Conservation (phyloP, 352 stramenopile genomes). For the Phytopythium kandeliae region DNA sequence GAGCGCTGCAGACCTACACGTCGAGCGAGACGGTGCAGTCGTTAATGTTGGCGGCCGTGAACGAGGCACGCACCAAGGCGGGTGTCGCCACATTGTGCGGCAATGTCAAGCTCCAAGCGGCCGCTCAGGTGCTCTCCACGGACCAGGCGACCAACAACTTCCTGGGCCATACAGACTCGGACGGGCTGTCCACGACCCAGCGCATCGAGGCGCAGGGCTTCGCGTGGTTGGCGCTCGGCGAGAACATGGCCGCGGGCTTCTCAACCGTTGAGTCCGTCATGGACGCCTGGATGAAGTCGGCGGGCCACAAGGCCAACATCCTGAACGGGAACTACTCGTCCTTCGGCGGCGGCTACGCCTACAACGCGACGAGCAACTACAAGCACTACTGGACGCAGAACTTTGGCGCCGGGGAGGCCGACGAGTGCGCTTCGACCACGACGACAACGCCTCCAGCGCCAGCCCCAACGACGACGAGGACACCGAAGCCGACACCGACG, state of each 20-base stretch:
- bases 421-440: not conserved
- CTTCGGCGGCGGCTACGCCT: conserved; percentile 25
- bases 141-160: conserved; percentile 15
- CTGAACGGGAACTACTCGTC: conserved; percentile 20
- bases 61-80: not conserved
- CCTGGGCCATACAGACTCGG: conserved; percentile 15
- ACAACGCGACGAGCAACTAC: conserved; percentile 19
- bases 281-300: conserved; percentile 50
- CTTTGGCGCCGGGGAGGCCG: conserved; percentile 21
- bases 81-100: conserved; percentile 12
- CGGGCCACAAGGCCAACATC: conserved; percentile 41
- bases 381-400: conserved; percentile 57
- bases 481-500: not conserved
- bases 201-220: conserved; percentile 14
- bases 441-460: not conserved
- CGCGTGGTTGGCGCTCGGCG: conserved; percentile 3
- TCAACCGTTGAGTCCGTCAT: conserved; percentile 31
- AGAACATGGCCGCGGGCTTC: conserved; percentile 31
- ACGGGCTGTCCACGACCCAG: conserved; percentile 8
- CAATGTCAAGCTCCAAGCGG: conserved; percentile 12
- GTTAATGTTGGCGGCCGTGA: not conserved
- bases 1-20: conserved; percentile 4
- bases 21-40: not conserved
- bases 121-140: conserved; percentile 16
- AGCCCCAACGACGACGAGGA: not conserved